Evolutionary conservation across 1,284 basidiomycete genomes (phyloP), one percentile per base, ranked within the genome.

Genomic region (Ganoderma sinense): DNA sequence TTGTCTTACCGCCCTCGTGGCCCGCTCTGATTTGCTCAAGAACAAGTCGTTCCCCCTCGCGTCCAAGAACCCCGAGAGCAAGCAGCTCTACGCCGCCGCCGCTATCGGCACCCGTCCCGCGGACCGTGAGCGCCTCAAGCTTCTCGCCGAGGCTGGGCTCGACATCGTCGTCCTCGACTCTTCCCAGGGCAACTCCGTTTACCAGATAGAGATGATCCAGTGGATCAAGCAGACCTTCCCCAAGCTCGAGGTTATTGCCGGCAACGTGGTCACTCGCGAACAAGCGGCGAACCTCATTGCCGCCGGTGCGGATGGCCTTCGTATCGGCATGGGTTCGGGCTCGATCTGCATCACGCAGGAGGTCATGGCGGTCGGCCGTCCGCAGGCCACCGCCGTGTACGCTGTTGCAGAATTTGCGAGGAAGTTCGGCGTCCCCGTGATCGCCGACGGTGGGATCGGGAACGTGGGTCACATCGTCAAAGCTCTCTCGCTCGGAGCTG

Each of bases 311-410:
- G 97, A 99, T 77, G 97, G 88, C 51, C 88, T 99, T 13, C 94
- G 96, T 61, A 88, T 99, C 56, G 98, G 97, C 66, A 99, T 99
- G 97, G 97, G 97, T 64, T 96, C 93, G 18, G 97, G 97, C 23
- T 98, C 96, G 14, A 99, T 99, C 79, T 99, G 97, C 81, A 99
- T 99, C 83, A 99, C 97, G 5, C 97, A 99, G 83, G 97, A 99
- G 81, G 95, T 99, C 77, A 99, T 99, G 95, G 97, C 98, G n/a
- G 97, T 99, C 67, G 98, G 97, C 40, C 91, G 97, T 43, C 98
- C 97, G 1, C 97, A 99, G 82, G 97, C 97, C 14, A 98, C 97
- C 0, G 97, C 98, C 18, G 97, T 99, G 16, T 94, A 95, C 81
- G 92, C 95, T 60, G 97, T 99, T 16, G 91, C 97, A 33, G 96